phyloP scores from a whole-genome alignment of 768 basidiomycete species.

The Boletus insuetus region DNA sequence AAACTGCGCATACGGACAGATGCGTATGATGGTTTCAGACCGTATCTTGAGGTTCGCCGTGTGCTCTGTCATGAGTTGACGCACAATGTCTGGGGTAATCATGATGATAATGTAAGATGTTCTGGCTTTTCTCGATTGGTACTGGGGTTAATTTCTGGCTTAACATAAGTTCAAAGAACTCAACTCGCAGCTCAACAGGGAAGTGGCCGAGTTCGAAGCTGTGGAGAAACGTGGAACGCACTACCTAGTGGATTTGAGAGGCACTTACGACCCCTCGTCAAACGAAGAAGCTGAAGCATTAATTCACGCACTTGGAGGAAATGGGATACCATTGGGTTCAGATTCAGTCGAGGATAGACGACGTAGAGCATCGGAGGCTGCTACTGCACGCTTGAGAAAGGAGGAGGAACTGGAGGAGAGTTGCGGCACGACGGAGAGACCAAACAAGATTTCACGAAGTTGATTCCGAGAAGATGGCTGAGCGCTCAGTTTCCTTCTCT shows the following conservation, averaged over 20 bases:
- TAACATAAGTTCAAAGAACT: constrained; percentile 68
- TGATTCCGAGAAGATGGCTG: neutral
- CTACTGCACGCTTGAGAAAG: constrained; percentile 53
- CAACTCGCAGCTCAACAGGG: constrained; percentile 70
- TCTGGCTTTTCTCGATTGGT: neutral
- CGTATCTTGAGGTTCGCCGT: constrained; percentile 59
- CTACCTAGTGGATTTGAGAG: constrained; percentile 37
- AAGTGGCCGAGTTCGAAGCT: constrained; percentile 67
- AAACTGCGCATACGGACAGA: constrained; percentile 70
- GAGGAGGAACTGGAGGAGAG: constrained; percentile 70
- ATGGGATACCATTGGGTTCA: constrained; percentile 7
- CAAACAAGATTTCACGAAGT: neutral
- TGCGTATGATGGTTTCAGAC: constrained; percentile 67
- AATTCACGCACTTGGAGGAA: constrained; percentile 55
- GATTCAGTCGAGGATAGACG: constrained; percentile 62
- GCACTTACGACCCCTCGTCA: constrained; percentile 50
- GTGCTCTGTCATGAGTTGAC: constrained; percentile 77
- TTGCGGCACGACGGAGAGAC: constrained; percentile 52
- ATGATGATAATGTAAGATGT: constrained; percentile 63
- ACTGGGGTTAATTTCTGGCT: neutral
- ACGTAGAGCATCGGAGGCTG: constrained; percentile 54
- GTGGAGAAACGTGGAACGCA: constrained; percentile 52
- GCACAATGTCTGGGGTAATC: constrained; percentile 72
- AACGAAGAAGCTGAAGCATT: constrained; percentile 57
- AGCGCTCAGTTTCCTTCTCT: too few relatives aligned